These are phyloP conservation scores for Kodamaea fungicola DNA, from an alignment of 1,139 yeast genomes.

Conservation along the genomic window DNA sequence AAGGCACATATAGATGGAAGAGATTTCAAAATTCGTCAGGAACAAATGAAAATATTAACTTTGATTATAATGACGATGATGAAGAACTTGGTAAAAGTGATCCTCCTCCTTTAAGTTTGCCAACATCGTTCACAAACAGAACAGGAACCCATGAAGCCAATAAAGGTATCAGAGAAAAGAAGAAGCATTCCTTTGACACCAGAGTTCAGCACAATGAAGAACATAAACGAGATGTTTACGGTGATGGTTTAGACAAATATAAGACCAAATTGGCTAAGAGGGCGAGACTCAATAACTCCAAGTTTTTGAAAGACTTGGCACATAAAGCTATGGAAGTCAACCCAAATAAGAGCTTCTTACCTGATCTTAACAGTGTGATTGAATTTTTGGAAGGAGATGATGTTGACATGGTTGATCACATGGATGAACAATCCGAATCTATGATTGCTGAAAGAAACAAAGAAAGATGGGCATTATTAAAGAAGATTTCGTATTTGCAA, in stretches of 20 bases:
- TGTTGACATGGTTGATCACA: constrained; percentile 30
- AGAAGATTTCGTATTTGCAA: constrained; percentile 66
- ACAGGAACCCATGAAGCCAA: constrained; percentile 78
- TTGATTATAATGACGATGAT: constrained; percentile 25
- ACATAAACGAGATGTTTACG: constrained; percentile 73
- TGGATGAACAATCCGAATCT: constrained; percentile 41
- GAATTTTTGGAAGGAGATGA: constrained; percentile 52
- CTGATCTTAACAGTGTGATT: constrained; percentile 53
- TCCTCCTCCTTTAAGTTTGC: constrained; percentile 39
- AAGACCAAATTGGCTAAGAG: constrained; percentile 41
- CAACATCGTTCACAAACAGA: constrained; percentile 76
- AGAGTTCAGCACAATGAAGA: constrained; percentile 65
- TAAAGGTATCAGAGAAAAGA: constrained; percentile 77
- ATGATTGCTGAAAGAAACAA: constrained; percentile 44
- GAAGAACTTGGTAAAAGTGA: constrained; percentile 17
- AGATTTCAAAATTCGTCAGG: constrained; percentile 23
- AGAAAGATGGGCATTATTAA: constrained; percentile 67
- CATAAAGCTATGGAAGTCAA: constrained; percentile 39
- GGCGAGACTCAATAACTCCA: constrained; percentile 52
- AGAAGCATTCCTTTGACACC: constrained; percentile 75
- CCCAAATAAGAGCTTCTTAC: constrained; percentile 45
- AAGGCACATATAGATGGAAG: constrained; percentile 51
- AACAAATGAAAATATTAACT: constrained; percentile 21
- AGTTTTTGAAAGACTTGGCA: constrained; percentile 55
- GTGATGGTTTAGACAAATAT: constrained; percentile 68